phyloP scores from a whole-genome alignment of 371 early-diverging fungal genomes.

The Modicella reniformis region DNA sequence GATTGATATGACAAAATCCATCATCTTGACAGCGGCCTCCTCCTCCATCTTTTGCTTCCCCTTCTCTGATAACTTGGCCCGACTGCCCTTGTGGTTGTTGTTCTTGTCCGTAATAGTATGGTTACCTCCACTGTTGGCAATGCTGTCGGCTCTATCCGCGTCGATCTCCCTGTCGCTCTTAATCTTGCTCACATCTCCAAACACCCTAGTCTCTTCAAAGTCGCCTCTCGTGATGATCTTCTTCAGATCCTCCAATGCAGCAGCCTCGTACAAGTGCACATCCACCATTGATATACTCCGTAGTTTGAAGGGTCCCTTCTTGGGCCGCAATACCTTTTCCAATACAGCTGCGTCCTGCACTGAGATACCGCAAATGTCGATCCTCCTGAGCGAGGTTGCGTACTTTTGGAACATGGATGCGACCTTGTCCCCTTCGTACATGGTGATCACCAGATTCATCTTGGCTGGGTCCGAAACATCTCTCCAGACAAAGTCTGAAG shows the following conservation, averaged over 20 bases:
- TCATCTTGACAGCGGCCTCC: conserved; percentile 3
- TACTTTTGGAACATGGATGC: conserved; percentile 39
- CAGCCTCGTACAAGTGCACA: conserved; percentile 12
- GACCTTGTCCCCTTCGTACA: conserved; percentile 33
- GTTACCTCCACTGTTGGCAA: not conserved
- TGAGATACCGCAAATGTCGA: conserved; percentile 22
- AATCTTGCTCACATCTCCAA: not conserved
- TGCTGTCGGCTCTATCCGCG: not conserved
- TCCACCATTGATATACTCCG: conserved; percentile 11
- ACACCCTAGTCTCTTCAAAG: conserved; percentile 1
- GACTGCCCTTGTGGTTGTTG: not conserved
- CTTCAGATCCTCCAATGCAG: conserved; percentile 33
- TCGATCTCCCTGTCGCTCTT: not conserved
- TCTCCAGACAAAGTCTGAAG: conserved; percentile 29
- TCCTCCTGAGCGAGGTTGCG: conserved; percentile 8
- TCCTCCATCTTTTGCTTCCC: not conserved
- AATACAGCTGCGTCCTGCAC: conserved; percentile 23
- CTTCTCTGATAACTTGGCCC: not conserved
- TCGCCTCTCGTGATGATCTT: conserved; percentile 30
- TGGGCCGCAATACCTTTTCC: conserved; percentile 35
- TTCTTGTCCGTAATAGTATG: not conserved
- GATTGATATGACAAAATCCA: conserved; percentile 24
- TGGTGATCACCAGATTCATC: conserved; percentile 26
- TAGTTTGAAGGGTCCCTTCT: conserved; percentile 40
- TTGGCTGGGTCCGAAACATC: conserved; percentile 22